A percentile compares a stretch with the other conserved stretches of the same genome.
Conservation (phyloP, 176 grass and related monocot species). For the Otatea glauca region DNA sequence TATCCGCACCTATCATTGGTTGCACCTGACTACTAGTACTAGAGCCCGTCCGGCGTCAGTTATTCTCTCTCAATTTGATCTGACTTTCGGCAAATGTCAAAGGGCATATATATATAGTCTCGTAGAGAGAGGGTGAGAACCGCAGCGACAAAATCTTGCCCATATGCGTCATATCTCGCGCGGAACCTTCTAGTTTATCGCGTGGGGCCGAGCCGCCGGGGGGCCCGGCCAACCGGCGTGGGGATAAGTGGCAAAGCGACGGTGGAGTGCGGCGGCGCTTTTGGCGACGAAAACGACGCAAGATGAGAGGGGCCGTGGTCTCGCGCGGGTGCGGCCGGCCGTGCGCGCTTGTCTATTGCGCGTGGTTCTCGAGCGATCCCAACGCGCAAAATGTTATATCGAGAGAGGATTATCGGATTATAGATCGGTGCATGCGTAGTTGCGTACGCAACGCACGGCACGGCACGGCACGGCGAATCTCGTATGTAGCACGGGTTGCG, state of each 20-base stretch:
- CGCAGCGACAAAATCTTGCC: slow-evolving; percentile 14
- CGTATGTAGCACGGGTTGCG: not conserved
- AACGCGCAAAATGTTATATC: not conserved
- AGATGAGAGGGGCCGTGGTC: not conserved
- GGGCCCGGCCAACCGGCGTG: slow-evolving; percentile 16
- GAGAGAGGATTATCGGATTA: not conserved
- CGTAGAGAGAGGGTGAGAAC: not conserved
- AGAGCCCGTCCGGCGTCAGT: slow-evolving; percentile 22
- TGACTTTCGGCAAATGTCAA: slow-evolving; percentile 52
- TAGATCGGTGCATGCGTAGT: not conserved
- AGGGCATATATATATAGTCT: not conserved
- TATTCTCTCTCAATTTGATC: slow-evolving; percentile 3
- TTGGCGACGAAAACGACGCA: slow-evolving; percentile 43
- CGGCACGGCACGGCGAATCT: too few species aligned
- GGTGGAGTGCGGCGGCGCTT: slow-evolving; percentile 34
- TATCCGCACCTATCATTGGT: not conserved
- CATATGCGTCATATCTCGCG: slow-evolving; percentile 34
- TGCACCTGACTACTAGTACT: not conserved
- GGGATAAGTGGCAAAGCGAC: slow-evolving; percentile 46
- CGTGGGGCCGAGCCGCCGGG: not conserved
- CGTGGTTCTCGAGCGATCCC: not conserved
- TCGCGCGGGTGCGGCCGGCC: not conserved
- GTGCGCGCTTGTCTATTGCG: slow-evolving; percentile 18
- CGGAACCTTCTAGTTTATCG: not conserved
- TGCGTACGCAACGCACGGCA: not conserved